Evolutionary conservation across 2,329 filamentous ascomycete genomes (phyloP).

Genomic region (Fusarium solani-melongenae): DNA sequence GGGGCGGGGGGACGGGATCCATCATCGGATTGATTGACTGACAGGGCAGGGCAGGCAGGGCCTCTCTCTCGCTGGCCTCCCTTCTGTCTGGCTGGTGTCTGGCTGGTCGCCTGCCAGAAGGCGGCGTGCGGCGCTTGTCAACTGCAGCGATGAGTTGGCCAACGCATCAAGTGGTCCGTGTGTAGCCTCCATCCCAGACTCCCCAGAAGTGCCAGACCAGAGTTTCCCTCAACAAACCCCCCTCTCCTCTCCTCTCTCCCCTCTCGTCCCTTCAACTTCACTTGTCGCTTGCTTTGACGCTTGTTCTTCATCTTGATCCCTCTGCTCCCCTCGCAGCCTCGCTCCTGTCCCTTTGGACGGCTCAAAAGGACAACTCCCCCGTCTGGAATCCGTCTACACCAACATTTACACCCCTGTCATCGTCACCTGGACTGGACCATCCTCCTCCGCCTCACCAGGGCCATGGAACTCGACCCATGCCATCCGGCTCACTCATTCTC

Average conservation of each 20-base stretch:
- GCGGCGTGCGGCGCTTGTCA: conserved; percentile 46
- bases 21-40: conserved; percentile 35
- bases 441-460: conserved; percentile 24
- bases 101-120: conserved; percentile 23
- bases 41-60: neutral
- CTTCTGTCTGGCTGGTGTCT: conserved; percentile 9
- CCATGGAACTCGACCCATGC: conserved; percentile 34
- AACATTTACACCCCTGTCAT: conserved; percentile 34
- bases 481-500: conserved; percentile 16
- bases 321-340: neutral
- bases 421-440: conserved; percentile 27
- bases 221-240: conserved; percentile 42
- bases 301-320: neutral
- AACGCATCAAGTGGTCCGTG: conserved; percentile 57
- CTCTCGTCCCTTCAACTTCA: conserved; percentile 15
- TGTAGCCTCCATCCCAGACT: conserved; percentile 45
- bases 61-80: neutral
- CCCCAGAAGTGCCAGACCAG: conserved; percentile 2
- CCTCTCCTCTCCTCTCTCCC: conserved; percentile 32
- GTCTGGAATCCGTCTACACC: conserved; percentile 24
- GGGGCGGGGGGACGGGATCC: conserved; percentile 37
- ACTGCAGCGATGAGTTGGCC: conserved; percentile 59
- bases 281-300: conserved; percentile 3
- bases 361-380: conserved; percentile 1
- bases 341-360: conserved; percentile 8